These are phyloP conservation scores for Chalara sp. DNA, from an alignment of 2,329 filamentous ascomycete genomes.

Conservation along the genomic window DNA sequence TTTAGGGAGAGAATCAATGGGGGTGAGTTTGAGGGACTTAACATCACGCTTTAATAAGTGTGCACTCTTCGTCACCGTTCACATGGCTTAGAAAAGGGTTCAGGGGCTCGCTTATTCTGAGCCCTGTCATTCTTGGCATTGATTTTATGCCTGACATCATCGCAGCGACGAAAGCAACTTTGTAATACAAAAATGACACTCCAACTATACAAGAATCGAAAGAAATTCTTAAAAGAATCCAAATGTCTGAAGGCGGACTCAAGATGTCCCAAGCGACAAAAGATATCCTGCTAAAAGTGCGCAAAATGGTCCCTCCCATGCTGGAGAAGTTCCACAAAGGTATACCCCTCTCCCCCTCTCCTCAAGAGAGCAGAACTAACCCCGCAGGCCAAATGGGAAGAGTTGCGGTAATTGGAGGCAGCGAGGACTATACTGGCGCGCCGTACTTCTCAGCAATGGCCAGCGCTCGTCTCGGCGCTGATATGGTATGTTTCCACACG, in stretches of 20 bases:
- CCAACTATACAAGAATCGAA: no score
- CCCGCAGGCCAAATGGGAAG: constrained; percentile 77
- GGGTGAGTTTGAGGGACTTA: no score
- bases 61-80: no score
- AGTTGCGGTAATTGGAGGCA: constrained; percentile 89
- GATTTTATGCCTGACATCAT: no score
- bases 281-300: constrained; percentile 71
- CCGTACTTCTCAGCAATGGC: constrained; percentile 99
- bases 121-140: no score
- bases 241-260: constrained; percentile 24
- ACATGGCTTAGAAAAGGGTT: no score
- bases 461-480: constrained; percentile 80
- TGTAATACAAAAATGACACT: no score
- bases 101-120: no score
- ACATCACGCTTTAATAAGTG: no score
- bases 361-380: no score
- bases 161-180: no score
- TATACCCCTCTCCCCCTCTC: constrained; percentile 25
- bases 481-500: constrained; percentile 57
- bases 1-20: no score
- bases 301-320: constrained; percentile 90
- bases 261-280: constrained; percentile 65
- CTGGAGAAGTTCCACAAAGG: constrained; percentile 95
- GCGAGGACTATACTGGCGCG: constrained; percentile 92
- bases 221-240: neutral